Base-by-base conservation (phyloP, 495 filamentous ascomycete genomes). In the Aeminium ludgeri region DNA sequence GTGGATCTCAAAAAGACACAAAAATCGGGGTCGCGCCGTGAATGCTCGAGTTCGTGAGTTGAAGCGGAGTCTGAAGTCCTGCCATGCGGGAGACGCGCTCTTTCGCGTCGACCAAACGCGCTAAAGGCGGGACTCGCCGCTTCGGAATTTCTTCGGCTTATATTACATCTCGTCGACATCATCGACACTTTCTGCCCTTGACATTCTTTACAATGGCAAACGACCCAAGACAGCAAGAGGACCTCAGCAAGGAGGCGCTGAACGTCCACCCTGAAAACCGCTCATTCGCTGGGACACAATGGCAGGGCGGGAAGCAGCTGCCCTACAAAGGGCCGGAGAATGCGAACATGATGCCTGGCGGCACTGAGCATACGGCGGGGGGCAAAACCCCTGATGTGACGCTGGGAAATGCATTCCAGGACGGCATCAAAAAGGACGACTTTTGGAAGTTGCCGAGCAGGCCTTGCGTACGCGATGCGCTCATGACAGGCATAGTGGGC, bases 401-500 rank as follows among this genome's bases (percentile, higher is more conserved):
- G 1, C 49, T 92, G 31, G 60, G 63, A 7, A 77, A 86, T 12
- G 82, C 72, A 0, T 55, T 81, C 17, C 31, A 20, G 11, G 70
- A 73, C 30, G 70, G 69, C 16, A 73, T 94, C 36, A 71, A 69
- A 12, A 38, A 74, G 7, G 62, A 74, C 35, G 81, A 93, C 55
- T 77, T 86, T 40, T 64, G 73, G 19, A 69, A 72, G 8, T 68
- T 93, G 43, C 75, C 86, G 59, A 77, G 79, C 53, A 66, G 73
- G 45, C 89, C 87, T 15, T 95, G 89, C 60, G 77, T 80, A 3
- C 73, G 87, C 20, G 77, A 89, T 50, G 74, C 82, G 12, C 61
- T 93, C 41, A 60, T 96, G 53, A 74, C 76, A 1, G 89, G 86
- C 18, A 89, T 96, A 50, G 76, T 72, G 1, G 67, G 69, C 5